A percentile compares a stretch with the other conserved stretches of the same genome.
phyloP scores from a whole-genome alignment of 306 rosid genomes.

The Castanea crenata region DNA sequence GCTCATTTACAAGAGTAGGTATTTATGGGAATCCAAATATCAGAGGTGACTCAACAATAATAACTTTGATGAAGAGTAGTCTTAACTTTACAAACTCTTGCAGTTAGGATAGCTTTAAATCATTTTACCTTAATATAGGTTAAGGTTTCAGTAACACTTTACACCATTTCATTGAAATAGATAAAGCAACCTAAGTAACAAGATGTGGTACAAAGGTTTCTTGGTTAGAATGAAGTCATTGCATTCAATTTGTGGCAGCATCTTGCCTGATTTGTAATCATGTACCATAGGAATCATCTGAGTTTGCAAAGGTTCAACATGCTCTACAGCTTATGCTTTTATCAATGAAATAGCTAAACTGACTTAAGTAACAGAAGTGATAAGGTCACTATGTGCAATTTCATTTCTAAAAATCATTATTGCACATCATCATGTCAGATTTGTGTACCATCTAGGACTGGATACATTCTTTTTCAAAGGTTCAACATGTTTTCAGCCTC shows the following conservation, averaged over 20 bases:
- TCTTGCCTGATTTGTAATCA: background rate
- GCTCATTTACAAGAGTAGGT: background rate
- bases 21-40: background rate
- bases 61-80: background rate
- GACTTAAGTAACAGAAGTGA: background rate
- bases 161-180: background rate
- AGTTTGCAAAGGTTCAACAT: background rate
- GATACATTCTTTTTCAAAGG: background rate
- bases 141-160: background rate
- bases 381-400: background rate
- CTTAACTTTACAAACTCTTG: background rate
- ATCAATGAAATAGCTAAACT: conserved; percentile 14
- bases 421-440: background rate
- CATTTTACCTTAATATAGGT: background rate
- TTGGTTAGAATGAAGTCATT: background rate
- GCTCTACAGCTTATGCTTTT: conserved; percentile 15
- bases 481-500: conserved; percentile 15
- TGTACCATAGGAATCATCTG: background rate
- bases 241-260: background rate
- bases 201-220: background rate
- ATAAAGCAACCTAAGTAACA: background rate
- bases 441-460: background rate
- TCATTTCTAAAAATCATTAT: background rate
- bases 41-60: background rate
- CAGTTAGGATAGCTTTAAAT: background rate